Evolutionary conservation across 257 asterid genomes (phyloP).

Genomic region (Salvia splendens): DNA sequence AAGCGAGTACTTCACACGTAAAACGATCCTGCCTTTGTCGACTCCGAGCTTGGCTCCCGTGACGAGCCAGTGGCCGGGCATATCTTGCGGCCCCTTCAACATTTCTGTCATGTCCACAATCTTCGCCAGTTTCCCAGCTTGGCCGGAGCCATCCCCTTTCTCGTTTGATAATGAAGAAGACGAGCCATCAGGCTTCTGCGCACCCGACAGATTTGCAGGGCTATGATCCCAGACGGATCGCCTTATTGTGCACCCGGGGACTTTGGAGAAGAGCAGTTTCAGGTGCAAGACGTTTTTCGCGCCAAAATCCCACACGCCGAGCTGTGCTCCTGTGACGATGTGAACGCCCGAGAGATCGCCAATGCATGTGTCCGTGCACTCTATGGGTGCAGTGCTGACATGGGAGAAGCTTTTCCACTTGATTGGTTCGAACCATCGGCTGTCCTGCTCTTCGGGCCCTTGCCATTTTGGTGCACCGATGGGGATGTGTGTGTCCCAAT

Average conservation of each 20-base stretch:
- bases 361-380: constrained; percentile 75
- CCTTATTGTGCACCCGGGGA: constrained; percentile 96
- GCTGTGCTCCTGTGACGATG: constrained; percentile 95
- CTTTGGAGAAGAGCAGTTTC: constrained; percentile 90
- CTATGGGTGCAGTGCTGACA: constrained; percentile 96
- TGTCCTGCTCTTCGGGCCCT: constrained; percentile 98
- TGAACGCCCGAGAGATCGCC: constrained; percentile 97
- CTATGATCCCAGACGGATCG: constrained; percentile 98
- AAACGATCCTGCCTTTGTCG: constrained; percentile 79
- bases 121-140: constrained; percentile 69
- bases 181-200: constrained; percentile 61
- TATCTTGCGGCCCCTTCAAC: constrained; percentile 97
- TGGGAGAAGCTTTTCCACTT: constrained; percentile 98
- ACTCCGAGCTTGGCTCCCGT: constrained; percentile 99
- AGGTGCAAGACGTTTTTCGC: constrained; percentile 83
- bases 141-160: constrained; percentile 60
- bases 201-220: constrained; percentile 59
- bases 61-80: constrained; percentile 96
- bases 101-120: constrained; percentile 92
- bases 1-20: constrained; percentile 85
- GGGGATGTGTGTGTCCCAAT: constrained; percentile 94
- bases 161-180: constrained; percentile 62
- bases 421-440: constrained; percentile 98
- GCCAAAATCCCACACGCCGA: constrained; percentile 97
- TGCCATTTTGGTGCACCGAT: constrained; percentile 98